A percentile compares a stretch with the other conserved stretches of the same genome.
Conservation (phyloP, 768 basidiomycete genomes). For the Podaxis rugospora region DNA sequence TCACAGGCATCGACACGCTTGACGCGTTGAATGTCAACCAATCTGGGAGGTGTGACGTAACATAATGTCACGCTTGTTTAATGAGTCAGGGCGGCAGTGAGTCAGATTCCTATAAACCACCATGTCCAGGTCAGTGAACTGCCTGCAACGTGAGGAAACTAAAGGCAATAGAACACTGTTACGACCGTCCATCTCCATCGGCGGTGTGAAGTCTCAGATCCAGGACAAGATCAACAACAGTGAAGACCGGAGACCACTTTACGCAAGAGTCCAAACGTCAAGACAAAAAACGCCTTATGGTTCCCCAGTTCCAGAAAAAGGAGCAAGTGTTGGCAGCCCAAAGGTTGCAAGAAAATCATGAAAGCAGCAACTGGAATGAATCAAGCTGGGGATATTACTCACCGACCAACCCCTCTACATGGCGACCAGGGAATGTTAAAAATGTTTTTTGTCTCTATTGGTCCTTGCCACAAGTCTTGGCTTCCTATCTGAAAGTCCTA, state of each 20-base stretch:
- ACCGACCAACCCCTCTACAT: not conserved
- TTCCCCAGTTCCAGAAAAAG: not conserved
- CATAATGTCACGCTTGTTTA: not conserved
- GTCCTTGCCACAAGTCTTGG: not conserved
- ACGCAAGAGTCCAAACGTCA: not conserved
- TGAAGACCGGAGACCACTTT: not conserved
- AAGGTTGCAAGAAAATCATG: not conserved
- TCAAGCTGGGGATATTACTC: not conserved
- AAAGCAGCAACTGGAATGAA: not conserved
- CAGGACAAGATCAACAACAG: not conserved
- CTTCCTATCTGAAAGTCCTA: too few species aligned
- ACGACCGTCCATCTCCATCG: not conserved
- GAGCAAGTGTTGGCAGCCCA: not conserved
- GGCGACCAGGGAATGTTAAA: not conserved
- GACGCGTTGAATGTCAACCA: not conserved
- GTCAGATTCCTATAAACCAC: constrained; percentile 9
- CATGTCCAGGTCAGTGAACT: constrained; percentile 1
- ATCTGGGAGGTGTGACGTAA: not conserved
- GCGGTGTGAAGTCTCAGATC: not conserved
- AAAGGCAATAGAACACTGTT: not conserved
- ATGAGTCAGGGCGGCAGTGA: not conserved
- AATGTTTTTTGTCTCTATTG: not conserved
- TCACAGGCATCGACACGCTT: not conserved
- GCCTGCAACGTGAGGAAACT: not conserved
- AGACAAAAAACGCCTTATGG: not conserved